Evolutionary conservation across 352 stramenopile genomes (phyloP).

Genomic region (Phytophthora europaea): DNA sequence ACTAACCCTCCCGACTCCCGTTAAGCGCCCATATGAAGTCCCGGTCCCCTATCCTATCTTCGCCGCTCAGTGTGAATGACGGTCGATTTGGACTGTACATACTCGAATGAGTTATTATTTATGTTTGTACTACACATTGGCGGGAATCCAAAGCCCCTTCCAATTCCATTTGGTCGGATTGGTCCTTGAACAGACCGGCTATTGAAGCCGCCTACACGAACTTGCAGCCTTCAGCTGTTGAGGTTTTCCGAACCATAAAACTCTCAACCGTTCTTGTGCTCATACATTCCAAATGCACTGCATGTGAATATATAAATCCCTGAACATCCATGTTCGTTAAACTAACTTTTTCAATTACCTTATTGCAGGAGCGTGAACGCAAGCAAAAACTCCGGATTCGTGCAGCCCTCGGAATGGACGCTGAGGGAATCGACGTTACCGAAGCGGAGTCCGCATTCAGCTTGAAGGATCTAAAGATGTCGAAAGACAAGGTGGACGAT

Average conservation of each 20-base stretch:
- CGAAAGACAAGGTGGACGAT: constrained; percentile 80
- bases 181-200: constrained; percentile 94
- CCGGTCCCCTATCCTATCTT: constrained; percentile 66
- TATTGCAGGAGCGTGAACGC: constrained; percentile 79
- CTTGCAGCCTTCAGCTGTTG: constrained; percentile 94
- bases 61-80: constrained; percentile 55
- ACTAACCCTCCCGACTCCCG: constrained; percentile 94
- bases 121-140: constrained; percentile 41
- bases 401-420: constrained; percentile 85
- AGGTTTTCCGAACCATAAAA: constrained; percentile 72
- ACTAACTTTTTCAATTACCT: constrained; percentile 21
- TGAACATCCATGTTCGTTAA: neutral
- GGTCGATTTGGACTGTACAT: constrained; percentile 86
- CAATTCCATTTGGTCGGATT: constrained; percentile 83
- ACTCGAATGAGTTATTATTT: constrained; percentile 3
- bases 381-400: constrained; percentile 89
- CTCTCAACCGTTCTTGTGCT: constrained; percentile 92
- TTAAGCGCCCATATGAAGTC: constrained; percentile 84
- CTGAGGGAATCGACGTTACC: constrained; percentile 84
- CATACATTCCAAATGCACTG: constrained; percentile 66
- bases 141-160: constrained; percentile 89
- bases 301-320: constrained; percentile 11
- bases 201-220: constrained; percentile 90
- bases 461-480: constrained; percentile 79
- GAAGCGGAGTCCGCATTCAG: constrained; percentile 87